Conservation (phyloP, 140 eudicot genomes). For the Anethum foeniculum region DNA sequence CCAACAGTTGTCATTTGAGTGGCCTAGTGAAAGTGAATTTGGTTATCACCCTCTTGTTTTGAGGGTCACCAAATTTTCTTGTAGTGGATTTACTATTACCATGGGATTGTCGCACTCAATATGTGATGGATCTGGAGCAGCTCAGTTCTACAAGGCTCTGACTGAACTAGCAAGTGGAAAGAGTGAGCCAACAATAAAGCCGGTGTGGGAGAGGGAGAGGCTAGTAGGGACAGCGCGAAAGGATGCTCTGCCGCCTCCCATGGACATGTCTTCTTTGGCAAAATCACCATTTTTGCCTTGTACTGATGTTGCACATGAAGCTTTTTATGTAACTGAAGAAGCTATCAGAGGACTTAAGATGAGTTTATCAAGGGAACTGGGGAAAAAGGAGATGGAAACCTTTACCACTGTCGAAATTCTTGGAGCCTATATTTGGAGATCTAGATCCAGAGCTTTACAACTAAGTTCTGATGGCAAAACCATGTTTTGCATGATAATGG, state of each 20-base stretch:
- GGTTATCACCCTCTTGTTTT: conserved; percentile 20
- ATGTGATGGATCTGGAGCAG: conserved; percentile 9
- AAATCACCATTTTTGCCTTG: conserved; percentile 18
- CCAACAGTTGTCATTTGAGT: background rate
- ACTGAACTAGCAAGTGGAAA: conserved; percentile 18
- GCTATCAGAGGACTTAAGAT: background rate
- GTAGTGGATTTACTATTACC: conserved; percentile 19
- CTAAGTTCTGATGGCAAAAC: conserved; percentile 17
- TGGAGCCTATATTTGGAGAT: conserved; percentile 20
- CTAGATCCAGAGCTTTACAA: conserved; percentile 16
- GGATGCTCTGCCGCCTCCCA: background rate
- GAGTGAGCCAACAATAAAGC: conserved; percentile 8
- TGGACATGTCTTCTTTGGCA: conserved; percentile 5
- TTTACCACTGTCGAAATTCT: conserved; percentile 17
- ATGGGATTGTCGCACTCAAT: conserved; percentile 20
- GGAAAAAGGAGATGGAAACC: background rate
- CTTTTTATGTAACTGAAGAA: conserved; percentile 9
- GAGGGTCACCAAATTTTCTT: conserved; percentile 17
- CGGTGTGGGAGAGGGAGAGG: conserved; percentile 22
- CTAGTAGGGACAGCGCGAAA: conserved; percentile 10
- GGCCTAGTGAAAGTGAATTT: background rate
- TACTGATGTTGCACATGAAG: conserved; percentile 10
- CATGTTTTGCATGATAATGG: conserved; percentile 8
- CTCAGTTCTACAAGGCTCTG: conserved; percentile 14
- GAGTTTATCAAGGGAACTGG: background rate